These are phyloP conservation scores for Magnolia changhungtana DNA, from an alignment of 164 flowering plant species.

Conservation along the genomic window DNA sequence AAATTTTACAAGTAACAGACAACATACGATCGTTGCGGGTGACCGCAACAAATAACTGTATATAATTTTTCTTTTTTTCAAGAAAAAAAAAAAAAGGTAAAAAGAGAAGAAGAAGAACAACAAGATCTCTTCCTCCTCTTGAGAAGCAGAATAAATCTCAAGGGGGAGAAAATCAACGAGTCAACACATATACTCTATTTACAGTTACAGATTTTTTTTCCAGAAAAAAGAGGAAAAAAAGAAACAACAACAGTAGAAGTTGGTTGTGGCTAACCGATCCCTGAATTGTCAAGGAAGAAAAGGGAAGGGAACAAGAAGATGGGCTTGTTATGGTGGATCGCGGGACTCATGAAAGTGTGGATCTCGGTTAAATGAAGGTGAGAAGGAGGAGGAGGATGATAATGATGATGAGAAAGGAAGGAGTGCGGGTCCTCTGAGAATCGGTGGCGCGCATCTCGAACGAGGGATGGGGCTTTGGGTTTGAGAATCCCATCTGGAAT, in stretches of 20 bases:
- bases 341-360: neutral
- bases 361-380: constrained; percentile 21
- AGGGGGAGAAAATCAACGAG: neutral
- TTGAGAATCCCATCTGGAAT: constrained; percentile 9
- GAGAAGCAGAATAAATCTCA: constrained; percentile 14
- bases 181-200: neutral
- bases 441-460: constrained; percentile 37
- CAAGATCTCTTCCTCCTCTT: constrained; percentile 1
- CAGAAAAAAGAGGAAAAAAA: neutral
- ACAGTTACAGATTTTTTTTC: constrained; percentile 8
- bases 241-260: neutral
- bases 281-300: constrained; percentile 34
- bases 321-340: neutral
- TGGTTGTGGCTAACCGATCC: constrained; percentile 23
- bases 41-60: neutral
- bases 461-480: neutral
- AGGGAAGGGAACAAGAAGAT: neutral
- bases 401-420: constrained; percentile 27
- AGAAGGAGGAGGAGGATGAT: constrained; percentile 21
- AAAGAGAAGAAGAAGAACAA: neutral
- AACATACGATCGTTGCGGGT: neutral
- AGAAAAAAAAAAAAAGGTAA: neutral
- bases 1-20: neutral
- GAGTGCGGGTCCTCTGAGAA: constrained; percentile 22
- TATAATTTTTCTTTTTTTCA: neutral